Evolutionary conservation across 2,329 filamentous ascomycete genomes (phyloP), one percentile per base, ranked within the genome.

Genomic region (Myotisia sp.): DNA sequence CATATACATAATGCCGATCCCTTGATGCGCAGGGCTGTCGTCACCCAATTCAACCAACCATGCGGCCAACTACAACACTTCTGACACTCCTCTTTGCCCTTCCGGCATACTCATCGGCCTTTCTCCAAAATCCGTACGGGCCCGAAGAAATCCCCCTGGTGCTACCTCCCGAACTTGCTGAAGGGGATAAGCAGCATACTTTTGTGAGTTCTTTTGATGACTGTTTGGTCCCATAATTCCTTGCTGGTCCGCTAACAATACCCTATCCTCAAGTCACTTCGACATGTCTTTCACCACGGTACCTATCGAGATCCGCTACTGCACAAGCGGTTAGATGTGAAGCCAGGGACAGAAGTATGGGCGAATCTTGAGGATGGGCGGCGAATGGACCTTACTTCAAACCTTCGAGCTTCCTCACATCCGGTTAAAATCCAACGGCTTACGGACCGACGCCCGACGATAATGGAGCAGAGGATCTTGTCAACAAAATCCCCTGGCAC

Each of bases 221-320:
- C 45, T 3, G 50, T 45, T 38, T 48, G 47, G 17, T 47, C 40
- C 33, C 48, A 13, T n/a, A n/a, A n/a, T n/a, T n/a, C n/a, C n/a
- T n/a, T n/a, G n/a, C n/a, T n/a, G n/a, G n/a, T n/a, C n/a, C n/a
- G n/a, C n/a, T n/a, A n/a, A n/a, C n/a, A n/a, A n/a, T n/a, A n/a
- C n/a, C n/a, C n/a, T n/a, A n/a, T n/a, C n/a, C n/a, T n/a, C n/a
- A 40, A 58, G 58, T 48, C 50, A 5, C 71, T 98, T 37, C 77
- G 84, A 48, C 87, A 98, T 58, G 77, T 95, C 49, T 90, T 83
- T 59, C 86, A 94, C 54, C 86, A 93, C 60, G 87, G 87, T 38
- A 80, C 83, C 26, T 71, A 87, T 55, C 63, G 70, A 45, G 73
- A 92, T 46, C 86, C 86, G 2, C 59, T 68, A 4, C 70, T 94